These are phyloP conservation scores for Sporobolomyces roseus DNA, from an alignment of 768 basidiomycete genomes.

Conservation along the genomic window DNA sequence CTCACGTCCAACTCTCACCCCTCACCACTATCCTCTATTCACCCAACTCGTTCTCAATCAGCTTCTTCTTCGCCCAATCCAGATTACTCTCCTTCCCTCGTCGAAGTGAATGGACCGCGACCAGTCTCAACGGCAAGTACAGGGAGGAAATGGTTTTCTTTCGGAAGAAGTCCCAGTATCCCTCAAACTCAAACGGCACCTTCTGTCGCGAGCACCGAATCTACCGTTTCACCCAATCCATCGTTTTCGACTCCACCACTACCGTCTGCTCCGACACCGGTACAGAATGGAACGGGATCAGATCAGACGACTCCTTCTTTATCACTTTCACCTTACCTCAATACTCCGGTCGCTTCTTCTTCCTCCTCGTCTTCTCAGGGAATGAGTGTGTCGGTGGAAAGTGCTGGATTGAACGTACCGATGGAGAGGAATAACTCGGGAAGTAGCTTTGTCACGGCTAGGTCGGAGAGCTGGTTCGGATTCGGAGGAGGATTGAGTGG, in stretches of 20 bases:
- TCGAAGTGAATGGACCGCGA: background rate
- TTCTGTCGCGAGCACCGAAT: background rate
- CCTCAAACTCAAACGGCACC: background rate
- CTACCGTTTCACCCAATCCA: conserved; percentile 6
- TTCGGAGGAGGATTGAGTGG: background rate
- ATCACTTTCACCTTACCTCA: conserved; percentile 2
- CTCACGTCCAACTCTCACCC: background rate
- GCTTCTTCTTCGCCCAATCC: background rate
- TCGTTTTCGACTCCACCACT: conserved; percentile 13
- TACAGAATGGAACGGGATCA: background rate
- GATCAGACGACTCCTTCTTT: conserved; percentile 6
- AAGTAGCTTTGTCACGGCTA: conserved; percentile 13
- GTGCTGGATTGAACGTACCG: background rate
- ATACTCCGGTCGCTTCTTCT: background rate
- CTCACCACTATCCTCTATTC: background rate
- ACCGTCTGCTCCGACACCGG: background rate
- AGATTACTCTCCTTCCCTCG: conserved; percentile 1
- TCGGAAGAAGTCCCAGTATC: conserved; percentile 22
- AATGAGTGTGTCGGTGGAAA: too few relatives aligned
- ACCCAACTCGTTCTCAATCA: background rate
- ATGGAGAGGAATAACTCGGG: conserved; percentile 12
- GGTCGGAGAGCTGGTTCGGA: conserved; percentile 14
- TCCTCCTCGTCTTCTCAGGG: background rate
- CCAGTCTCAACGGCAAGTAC: background rate
- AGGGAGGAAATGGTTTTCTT: conserved; percentile 25